A percentile compares a stretch with the other conserved stretches of the same genome.
Evolutionary conservation across 768 basidiomycete genomes (phyloP).

Genomic region (Hericium coralloides): DNA sequence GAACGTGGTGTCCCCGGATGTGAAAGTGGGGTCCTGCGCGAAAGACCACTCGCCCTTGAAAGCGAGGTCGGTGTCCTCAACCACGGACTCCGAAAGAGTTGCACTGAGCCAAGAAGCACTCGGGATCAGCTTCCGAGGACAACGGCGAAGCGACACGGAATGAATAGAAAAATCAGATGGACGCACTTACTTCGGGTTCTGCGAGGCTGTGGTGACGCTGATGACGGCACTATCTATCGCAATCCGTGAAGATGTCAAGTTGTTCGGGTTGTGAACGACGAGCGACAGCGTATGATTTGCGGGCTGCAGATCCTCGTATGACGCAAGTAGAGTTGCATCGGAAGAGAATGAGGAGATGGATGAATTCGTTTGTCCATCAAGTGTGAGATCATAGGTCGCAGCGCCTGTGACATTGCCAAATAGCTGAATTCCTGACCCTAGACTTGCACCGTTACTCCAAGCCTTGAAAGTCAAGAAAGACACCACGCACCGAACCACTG

Average conservation of each 20-base stretch:
- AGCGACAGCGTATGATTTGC: slow-evolving; percentile 47
- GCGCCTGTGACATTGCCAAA: slow-evolving; percentile 37
- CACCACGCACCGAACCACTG: slow-evolving; percentile 50
- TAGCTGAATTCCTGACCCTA: slow-evolving; percentile 61
- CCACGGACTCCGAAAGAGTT: slow-evolving; percentile 22
- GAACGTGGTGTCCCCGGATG: slow-evolving; percentile 15
- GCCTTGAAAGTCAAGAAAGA: neutral
- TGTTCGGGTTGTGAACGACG: slow-evolving; percentile 32
- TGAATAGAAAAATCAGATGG: neutral
- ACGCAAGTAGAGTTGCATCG: slow-evolving; percentile 36
- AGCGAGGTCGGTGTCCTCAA: slow-evolving; percentile 38
- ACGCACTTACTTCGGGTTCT: slow-evolving; percentile 23
- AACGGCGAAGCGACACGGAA: neutral
- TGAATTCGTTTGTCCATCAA: slow-evolving; percentile 34
- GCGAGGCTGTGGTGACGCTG: slow-evolving; percentile 23
- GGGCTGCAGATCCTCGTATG: slow-evolving; percentile 38
- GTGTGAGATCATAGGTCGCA: slow-evolving; percentile 19
- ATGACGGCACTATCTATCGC: slow-evolving; percentile 52
- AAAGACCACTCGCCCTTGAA: slow-evolving; percentile 51
- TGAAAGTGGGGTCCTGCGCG: slow-evolving; percentile 15
- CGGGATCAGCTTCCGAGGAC: slow-evolving; percentile 7
- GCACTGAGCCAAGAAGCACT: slow-evolving; percentile 22
- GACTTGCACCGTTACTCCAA: neutral
- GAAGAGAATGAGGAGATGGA: slow-evolving; percentile 19
- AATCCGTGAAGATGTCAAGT: slow-evolving; percentile 27